Percentiles rank a stretch among this genome's conserved stretches.
These are phyloP conservation scores for Diaporthe caulivora DNA, from an alignment of 2,329 filamentous ascomycete species.

Conservation along the genomic window DNA sequence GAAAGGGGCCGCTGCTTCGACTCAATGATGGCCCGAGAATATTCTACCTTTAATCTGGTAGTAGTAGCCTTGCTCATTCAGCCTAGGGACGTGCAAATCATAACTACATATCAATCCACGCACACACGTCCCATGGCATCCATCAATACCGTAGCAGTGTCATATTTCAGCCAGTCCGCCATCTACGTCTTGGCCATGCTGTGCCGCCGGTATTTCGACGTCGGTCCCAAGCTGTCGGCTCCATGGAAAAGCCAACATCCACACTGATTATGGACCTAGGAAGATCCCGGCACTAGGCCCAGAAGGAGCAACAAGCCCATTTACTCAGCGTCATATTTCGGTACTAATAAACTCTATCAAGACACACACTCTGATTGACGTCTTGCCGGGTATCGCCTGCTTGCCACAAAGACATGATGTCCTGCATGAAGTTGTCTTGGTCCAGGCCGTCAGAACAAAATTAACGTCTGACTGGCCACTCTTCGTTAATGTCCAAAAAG, in stretches of 20 bases:
- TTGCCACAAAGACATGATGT: background rate
- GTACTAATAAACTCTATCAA: conserved; percentile 2
- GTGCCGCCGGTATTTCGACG: background rate
- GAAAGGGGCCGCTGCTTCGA: background rate
- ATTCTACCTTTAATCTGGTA: too few relatives aligned
- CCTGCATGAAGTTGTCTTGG: background rate
- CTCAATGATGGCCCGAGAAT: conserved; percentile 4
- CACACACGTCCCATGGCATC: background rate
- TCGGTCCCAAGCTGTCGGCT: conserved; percentile 12
- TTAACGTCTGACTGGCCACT: too few relatives aligned
- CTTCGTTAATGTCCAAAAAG: background rate
- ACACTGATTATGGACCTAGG: background rate
- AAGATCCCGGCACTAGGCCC: background rate
- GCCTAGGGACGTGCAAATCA: background rate
- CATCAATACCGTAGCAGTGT: conserved; percentile 4
- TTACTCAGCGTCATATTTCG: background rate
- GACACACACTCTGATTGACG: background rate
- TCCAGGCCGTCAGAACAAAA: background rate
- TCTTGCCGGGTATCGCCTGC: background rate
- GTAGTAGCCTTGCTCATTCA: too few relatives aligned
- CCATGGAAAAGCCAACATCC: background rate
- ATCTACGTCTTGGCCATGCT: conserved; percentile 12
- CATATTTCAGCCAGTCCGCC: conserved; percentile 11
- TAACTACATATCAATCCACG: background rate
- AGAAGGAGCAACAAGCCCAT: background rate